These are phyloP conservation scores for Dactylellina sp. DNA, from an alignment of 2,329 filamentous ascomycete species.

Conservation along the genomic window DNA sequence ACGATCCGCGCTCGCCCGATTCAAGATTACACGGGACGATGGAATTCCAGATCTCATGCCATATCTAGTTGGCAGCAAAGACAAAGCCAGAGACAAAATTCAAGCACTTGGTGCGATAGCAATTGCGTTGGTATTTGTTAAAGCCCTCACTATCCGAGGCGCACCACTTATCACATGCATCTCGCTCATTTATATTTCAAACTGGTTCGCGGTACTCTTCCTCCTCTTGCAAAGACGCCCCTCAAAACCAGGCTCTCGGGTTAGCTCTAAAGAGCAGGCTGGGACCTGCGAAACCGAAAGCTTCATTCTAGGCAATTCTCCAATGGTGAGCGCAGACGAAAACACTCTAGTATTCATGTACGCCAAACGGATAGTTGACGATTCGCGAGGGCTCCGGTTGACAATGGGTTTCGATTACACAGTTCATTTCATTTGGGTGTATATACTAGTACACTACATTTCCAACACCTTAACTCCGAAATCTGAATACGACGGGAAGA, in stretches of 20 bases:
- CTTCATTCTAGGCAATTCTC: too few relatives aligned
- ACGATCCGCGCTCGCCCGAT: not conserved
- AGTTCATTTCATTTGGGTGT: constrained; percentile 3
- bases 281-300: too few relatives aligned
- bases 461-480: not conserved
- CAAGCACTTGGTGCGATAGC: not conserved
- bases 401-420: not conserved
- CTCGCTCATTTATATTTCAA: not conserved
- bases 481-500: too few relatives aligned
- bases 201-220: not conserved
- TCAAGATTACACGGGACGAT: not conserved
- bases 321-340: too few relatives aligned
- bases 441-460: not conserved
- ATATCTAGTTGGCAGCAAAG: not conserved
- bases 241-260: not conserved
- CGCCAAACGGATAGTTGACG: not conserved
- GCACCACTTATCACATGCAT: not conserved
- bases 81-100: not conserved
- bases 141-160: not conserved
- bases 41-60: not conserved
- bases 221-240: not conserved
- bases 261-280: not conserved
- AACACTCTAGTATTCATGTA: not conserved
- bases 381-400: not conserved
- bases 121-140: not conserved